phyloP scores from a whole-genome alignment of 305 asterid genomes.

The Fraxinus albicans region DNA sequence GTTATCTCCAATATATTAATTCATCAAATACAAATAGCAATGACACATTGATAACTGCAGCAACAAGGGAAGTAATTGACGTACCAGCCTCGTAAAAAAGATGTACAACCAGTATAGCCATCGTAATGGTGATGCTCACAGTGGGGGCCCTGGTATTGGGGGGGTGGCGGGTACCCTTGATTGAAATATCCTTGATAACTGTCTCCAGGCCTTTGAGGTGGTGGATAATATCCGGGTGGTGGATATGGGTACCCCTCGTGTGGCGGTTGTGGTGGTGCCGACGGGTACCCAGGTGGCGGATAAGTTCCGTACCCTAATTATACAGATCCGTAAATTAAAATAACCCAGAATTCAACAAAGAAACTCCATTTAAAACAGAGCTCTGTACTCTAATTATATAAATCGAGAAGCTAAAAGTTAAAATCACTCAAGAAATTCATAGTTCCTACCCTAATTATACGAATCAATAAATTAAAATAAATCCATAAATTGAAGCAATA shows the following conservation, averaged over 20 bases:
- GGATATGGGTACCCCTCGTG: slow-evolving; percentile 2
- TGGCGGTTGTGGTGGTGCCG: slow-evolving; percentile 5
- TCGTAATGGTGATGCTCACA: slow-evolving; percentile 4
- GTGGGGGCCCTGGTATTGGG: background rate
- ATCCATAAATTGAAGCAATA: background rate
- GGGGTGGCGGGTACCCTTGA: slow-evolving; percentile 3
- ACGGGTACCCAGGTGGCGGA: slow-evolving; percentile 1
- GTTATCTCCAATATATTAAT: background rate
- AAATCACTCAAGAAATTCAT: background rate
- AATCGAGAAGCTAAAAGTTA: background rate
- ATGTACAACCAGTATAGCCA: background rate
- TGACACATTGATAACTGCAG: background rate
- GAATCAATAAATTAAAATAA: background rate
- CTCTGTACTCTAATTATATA: background rate
- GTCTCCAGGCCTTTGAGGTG: slow-evolving; percentile 6
- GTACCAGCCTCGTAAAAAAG: slow-evolving; percentile 7
- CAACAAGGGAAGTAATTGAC: background rate
- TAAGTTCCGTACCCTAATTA: background rate
- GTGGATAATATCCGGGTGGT: slow-evolving; percentile 7
- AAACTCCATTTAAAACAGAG: background rate
- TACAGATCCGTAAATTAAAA: background rate
- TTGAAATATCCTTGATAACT: slow-evolving; percentile 6
- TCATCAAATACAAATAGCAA: background rate
- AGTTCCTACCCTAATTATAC: background rate
- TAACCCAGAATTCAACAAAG: background rate